Conservation (phyloP, 352 stramenopile genomes). For the Elongisporangium prolatum region DNA sequence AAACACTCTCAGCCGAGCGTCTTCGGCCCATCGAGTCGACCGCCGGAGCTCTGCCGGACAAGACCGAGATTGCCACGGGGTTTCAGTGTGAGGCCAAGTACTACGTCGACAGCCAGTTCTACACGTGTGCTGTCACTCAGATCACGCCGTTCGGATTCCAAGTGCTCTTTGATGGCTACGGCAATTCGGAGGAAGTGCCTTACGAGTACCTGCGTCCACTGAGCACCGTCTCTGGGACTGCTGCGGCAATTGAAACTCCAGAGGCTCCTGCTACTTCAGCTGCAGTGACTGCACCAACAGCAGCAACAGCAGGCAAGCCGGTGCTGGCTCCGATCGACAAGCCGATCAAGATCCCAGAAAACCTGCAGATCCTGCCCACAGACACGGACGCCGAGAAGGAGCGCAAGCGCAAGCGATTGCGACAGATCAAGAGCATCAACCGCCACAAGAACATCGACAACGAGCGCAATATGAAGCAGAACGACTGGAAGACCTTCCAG, state of each 20-base stretch:
- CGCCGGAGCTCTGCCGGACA: slow-evolving; percentile 24
- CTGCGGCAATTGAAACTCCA: too few relatives aligned
- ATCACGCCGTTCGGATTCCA: slow-evolving; percentile 71
- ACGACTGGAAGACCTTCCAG: slow-evolving; percentile 86
- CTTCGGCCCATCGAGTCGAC: slow-evolving; percentile 43
- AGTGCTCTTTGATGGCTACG: slow-evolving; percentile 86
- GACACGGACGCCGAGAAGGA: slow-evolving; percentile 85
- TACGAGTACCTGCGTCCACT: slow-evolving; percentile 77
- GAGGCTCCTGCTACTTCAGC: slow-evolving; percentile 2
- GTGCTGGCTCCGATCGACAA: slow-evolving; percentile 56
- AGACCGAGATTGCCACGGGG: slow-evolving; percentile 40
- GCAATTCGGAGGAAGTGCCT: slow-evolving; percentile 88
- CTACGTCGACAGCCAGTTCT: slow-evolving; percentile 74
- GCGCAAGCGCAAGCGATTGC: slow-evolving; percentile 77
- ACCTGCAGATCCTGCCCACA: slow-evolving; percentile 75
- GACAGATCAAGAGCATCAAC: slow-evolving; percentile 85
- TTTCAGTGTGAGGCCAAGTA: slow-evolving; percentile 76
- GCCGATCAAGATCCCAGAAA: slow-evolving; percentile 83
- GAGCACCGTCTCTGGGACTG: neutral
- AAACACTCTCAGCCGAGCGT: slow-evolving; percentile 32
- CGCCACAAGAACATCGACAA: slow-evolving; percentile 84
- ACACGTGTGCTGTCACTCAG: slow-evolving; percentile 60
- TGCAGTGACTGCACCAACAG: slow-evolving; percentile 2
- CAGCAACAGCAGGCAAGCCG: slow-evolving; percentile 17
- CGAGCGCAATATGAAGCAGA: slow-evolving; percentile 77